Evolutionary conservation across 2,329 filamentous ascomycete genomes (phyloP), one percentile per base, ranked within the genome.

Genomic region (Decorospora gaudefroyi): DNA sequence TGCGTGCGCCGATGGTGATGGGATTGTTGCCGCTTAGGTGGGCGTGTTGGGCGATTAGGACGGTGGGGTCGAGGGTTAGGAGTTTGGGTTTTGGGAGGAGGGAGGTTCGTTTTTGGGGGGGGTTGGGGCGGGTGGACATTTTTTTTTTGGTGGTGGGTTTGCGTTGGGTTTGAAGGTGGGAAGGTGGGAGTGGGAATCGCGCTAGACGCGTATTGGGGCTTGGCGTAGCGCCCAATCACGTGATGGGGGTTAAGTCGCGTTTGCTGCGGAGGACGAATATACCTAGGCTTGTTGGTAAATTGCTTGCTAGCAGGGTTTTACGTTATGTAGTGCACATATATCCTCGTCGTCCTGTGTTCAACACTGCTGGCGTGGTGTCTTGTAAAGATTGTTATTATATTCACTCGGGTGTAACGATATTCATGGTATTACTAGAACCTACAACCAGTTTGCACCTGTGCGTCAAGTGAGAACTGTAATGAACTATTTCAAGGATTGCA

Each of bases 1-100:
- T 85, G 62, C 90, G 85, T 16, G 87, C 79, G 43, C 85, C 85
- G 51, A 97, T 83, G 30, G 83, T 85, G 52, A 99, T 88, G 1
- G 83, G 85, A 66, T 95, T 81, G 2, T 81, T 84, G 53, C 93
- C 93, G n/a, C 72, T 82, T 12, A 78, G 61, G 23, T 72, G 65
- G 3, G 73, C 75, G 55, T 76, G 75, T 28, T 76, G 72, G 4
- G 74, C 73, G 37, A 79, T 69, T 36, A 78, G 69, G 38, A 74
- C 75, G 3, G 69, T 65, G 21, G 74, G 70, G 62, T 79, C 73
- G 52, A 79, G 67, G 42, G 64, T 65, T 22, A 69, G 61, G 4
- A 61, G 62, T 6, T 51, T 45, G 16, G 74, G 72, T 47, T 67
- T 71, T 16, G 64, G 68, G 53, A 72, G 67, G 42, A 65, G 49